Evolutionary conservation across 2,329 filamentous ascomycete species (phyloP), one percentile per base, ranked within the genome.

Genomic region (Penicillium sp.): DNA sequence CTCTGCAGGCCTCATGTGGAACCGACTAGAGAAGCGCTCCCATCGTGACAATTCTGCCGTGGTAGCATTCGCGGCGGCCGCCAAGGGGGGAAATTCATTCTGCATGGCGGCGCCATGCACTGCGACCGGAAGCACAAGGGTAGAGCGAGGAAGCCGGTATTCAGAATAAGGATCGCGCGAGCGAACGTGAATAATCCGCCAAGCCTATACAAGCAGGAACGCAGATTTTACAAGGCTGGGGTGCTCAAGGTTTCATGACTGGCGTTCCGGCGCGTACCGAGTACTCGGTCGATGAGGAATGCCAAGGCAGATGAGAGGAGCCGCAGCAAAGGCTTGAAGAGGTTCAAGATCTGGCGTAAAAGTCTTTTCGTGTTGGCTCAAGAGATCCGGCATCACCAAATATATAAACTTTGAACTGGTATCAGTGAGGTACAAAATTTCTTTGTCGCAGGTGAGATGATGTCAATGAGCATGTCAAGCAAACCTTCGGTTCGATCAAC

Each of bases 1-100:
- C 16, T 79, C 77, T 22, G 73, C 65, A 3, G 76, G 73, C 50
- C 77, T 69, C 68, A 77, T 68, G 19, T 68, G 68, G 54, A 78
- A 70, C 0, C 66, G 62, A 11, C 64, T 55, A 6, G 47, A 55
- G 35, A 74, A 59, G 35, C 62, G 54, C n/a, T 61, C 43, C 68
- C 67, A 66, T 43, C 41, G 36, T 24, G 64, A 66, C 14, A 41
- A 33, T 31, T 39, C 4, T 7, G 50, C 11, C 19, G 58, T 43
- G 18, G 39, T 35, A 22, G 52, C 44, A 18, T 50, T 55, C 27
- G 40, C 44, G 44, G 52, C 11, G 33, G 35, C 59, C 36, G 56
- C 40, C 14, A n/a, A 44, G 36, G 50, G 50, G 18, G 52, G 44
- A 49, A 53, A 54, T 57, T 60, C 66, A 61, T 64, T 56, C 50